Conservation (phyloP, 192 early-diverging fungal species). For the Allomyces macrogynus region DNA sequence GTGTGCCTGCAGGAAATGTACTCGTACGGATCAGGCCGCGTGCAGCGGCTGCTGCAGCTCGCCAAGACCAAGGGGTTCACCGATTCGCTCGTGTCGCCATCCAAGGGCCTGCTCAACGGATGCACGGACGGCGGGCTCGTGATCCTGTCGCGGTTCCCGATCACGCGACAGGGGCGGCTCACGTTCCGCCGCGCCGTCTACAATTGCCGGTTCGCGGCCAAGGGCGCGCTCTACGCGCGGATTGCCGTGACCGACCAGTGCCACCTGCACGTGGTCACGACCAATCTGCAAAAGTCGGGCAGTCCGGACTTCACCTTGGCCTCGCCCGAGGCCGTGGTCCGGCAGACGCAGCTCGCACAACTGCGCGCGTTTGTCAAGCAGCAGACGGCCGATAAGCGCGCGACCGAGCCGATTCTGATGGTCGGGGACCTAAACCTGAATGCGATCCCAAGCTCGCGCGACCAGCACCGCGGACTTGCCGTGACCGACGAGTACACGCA, state of each 20-base stretch:
- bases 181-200: slow-evolving; percentile 44
- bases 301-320: slow-evolving; percentile 26
- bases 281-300: slow-evolving; percentile 67
- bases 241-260: slow-evolving; percentile 27
- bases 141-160: slow-evolving; percentile 50
- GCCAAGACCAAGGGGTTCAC: slow-evolving; percentile 48
- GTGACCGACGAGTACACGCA: slow-evolving; percentile 14
- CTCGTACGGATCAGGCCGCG: slow-evolving; percentile 44
- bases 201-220: slow-evolving; percentile 49
- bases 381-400: slow-evolving; percentile 12
- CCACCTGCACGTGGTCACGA: slow-evolving; percentile 51
- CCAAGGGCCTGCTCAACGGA: slow-evolving; percentile 35
- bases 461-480: slow-evolving; percentile 2
- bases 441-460: slow-evolving; percentile 9
- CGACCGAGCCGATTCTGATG: slow-evolving; percentile 34
- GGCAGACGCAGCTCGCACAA: slow-evolving; percentile 37
- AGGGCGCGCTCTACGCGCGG: slow-evolving; percentile 59
- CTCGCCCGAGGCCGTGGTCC: slow-evolving; percentile 28
- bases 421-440: slow-evolving; percentile 55
- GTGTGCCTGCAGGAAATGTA: slow-evolving; percentile 67
- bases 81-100: slow-evolving; percentile 34
- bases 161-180: slow-evolving; percentile 30
- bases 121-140: slow-evolving; percentile 58
- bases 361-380: slow-evolving; percentile 45
- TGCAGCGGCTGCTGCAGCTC: slow-evolving; percentile 26